Base-by-base conservation (phyloP, 2,329 filamentous ascomycete genomes). In the Aspergillus amoenus region DNA sequence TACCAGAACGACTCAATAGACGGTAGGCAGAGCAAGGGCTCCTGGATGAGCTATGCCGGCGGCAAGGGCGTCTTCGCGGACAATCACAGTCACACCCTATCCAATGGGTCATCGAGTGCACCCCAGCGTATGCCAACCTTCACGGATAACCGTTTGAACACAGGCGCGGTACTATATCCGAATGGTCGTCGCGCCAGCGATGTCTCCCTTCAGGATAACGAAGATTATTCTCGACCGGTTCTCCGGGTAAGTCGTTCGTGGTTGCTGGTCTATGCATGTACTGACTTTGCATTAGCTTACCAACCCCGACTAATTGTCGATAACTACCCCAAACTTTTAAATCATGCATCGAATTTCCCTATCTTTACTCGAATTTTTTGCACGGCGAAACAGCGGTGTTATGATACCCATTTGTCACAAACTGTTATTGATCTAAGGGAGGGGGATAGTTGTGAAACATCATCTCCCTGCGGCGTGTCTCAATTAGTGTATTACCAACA, bases 141-240 rank as follows among this genome's bases (percentile, higher is more conserved):
- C 51, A 79, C 73, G 40, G 78, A 80, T 60, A 73, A 73, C 59
- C 74, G 78, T 56, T 67, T 80, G 70, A 79, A 78, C 57, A 73
- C 75, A 45, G 73, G 73, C 58, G 69, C 72, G 7, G 62, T 70
- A 22, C 70, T 79, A 52, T 77, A 76, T 61, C 69, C 71, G 13
- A 70, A 76, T 50, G 76, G 75, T 53, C 65, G 70, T 48, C 76
- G 76, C 34, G 66, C 73, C 44, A 79, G 77, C 64, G 76, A 73
- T 57, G 68, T 78, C 17, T 79, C 77, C 17, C 71, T 80, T 18
- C 76, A 78, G 58, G 78, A 80, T 59, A 75, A 79, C 55, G 75
- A 78, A 64, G 78, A 80, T 61, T 80, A 80, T 65, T 78, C 77
- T 34, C 70, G 78, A 24, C 77, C 75, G 44, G 75, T 78, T 34